Base-by-base conservation (phyloP, 2,329 filamentous ascomycete species). In the Venturia oleaginea region DNA sequence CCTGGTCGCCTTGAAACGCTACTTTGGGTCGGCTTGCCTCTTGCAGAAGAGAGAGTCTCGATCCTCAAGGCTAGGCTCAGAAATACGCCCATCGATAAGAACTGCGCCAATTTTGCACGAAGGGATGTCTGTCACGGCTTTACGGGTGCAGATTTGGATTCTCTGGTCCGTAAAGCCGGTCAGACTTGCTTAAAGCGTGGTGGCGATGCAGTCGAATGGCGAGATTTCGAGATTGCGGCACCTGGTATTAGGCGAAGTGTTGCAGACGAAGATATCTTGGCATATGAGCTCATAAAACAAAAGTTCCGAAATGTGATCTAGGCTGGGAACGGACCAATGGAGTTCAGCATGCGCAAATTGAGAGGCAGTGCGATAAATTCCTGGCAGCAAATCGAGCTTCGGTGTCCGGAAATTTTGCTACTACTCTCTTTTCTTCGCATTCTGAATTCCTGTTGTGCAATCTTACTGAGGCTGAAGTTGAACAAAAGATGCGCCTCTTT, bases 1-100 rank as follows among this genome's bases (percentile, higher is more conserved):
- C 93, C 94, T 0, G 94, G 94, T 0, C 87, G 94, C 32, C 82
- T 99, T 1, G 93, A 92, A 68, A 93, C 88, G 0, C 84, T 88
- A n/a, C 82, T 97, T 32, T 97, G 93, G 69, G 89, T 99, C 46
- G 92, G 94, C 70, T 78, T 97, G 0, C 94, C 94, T 0, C 87
- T 86, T 32, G 80, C 87, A 0, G 81, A 86, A 8, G 92, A 96
- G 73, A 84, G 94, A 17, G 89, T 90, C 0, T 91, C 95, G 65
- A 99, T 99, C 67, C 80, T 99, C 27, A 82, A 82, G 64, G 91
- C 92, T 2, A 72, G 88, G 65, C 77, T 86, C 37, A 79, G 79
- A 64, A 81, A 79, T 24, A 79, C 82, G 38, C 77, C 75, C 1
- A 75, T 85, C 10, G 78, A 83, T 13, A 78, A 83, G 0, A 77